Conservation (phyloP, 179 eudicot species). For the Actinidia arguta region DNA sequence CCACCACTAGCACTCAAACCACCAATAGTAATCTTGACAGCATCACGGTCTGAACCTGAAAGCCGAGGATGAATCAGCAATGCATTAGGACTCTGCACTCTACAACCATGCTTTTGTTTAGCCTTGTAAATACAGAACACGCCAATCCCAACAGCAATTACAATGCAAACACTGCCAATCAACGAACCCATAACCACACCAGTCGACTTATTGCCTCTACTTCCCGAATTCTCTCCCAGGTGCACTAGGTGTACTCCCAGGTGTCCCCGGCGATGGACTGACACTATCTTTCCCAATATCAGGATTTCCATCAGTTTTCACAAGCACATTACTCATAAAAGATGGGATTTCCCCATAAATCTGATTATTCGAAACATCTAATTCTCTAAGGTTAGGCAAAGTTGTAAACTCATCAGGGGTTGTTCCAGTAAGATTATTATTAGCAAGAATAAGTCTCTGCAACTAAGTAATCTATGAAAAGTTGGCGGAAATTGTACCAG, state of each 20-base stretch:
- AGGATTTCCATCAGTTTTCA: constrained; percentile 52
- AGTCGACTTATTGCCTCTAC: constrained; percentile 22
- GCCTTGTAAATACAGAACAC: constrained; percentile 42
- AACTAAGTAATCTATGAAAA: constrained; percentile 48
- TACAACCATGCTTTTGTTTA: constrained; percentile 38
- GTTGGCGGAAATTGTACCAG: constrained; percentile 66
- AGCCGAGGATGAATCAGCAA: constrained; percentile 57
- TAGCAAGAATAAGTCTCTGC: constrained; percentile 50
- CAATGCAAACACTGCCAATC: constrained; percentile 32
- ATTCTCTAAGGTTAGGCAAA: constrained; percentile 44
- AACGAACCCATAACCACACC: constrained; percentile 45
- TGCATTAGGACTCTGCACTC: constrained; percentile 54
- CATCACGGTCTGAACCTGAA: constrained; percentile 55
- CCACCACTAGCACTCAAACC: constrained; percentile 44
- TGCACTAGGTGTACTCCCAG: background rate
- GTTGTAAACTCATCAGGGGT: constrained; percentile 64
- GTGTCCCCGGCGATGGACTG: constrained; percentile 1
- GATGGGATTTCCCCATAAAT: constrained; percentile 64
- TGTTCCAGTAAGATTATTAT: constrained; percentile 61
- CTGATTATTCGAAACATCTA: constrained; percentile 70
- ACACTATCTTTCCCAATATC: constrained; percentile 56
- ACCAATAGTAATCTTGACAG: constrained; percentile 58
- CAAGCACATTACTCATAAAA: constrained; percentile 40
- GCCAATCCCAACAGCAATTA: constrained; percentile 36
- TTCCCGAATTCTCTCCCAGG: constrained; percentile 17